phyloP scores from a whole-genome alignment of 352 stramenopile genomes.

The Globisporangium splendens region DNA sequence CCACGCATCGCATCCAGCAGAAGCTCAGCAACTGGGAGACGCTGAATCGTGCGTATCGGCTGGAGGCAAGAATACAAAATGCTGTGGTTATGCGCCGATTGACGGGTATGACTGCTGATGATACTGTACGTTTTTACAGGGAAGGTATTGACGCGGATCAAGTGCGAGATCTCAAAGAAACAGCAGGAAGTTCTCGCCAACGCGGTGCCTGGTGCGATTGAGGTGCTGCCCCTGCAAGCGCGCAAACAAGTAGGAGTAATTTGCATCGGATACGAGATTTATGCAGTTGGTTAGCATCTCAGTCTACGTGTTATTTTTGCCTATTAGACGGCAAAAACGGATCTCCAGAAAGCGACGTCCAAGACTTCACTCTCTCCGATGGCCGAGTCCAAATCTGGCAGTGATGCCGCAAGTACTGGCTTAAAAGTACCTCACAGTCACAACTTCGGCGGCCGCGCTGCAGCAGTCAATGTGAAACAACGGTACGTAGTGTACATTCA shows the following conservation, averaged over 20 bases:
- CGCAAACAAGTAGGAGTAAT: slow-evolving; percentile 28
- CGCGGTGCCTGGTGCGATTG: slow-evolving; percentile 34
- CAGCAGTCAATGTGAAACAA: no score
- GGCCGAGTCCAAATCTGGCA: neutral
- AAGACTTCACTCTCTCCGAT: slow-evolving; percentile 5
- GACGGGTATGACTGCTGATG: neutral
- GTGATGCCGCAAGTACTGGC: no score
- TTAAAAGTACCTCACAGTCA: no score
- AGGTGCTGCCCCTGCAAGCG: slow-evolving; percentile 36
- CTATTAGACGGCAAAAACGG: slow-evolving; percentile 13
- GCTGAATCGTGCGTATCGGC: slow-evolving; percentile 33
- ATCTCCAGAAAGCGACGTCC: slow-evolving; percentile 16
- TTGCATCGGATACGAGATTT: neutral
- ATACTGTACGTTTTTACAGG: slow-evolving; percentile 13
- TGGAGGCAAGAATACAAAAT: neutral
- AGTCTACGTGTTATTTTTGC: neutral
- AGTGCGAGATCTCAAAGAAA: slow-evolving; percentile 38
- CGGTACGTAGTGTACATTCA: no score
- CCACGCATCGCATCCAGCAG: slow-evolving; percentile 36
- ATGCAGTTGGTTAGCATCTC: neutral
- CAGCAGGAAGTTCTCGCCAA: slow-evolving; percentile 44
- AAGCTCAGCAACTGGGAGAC: slow-evolving; percentile 58
- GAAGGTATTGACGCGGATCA: slow-evolving; percentile 42
- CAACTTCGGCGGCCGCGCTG: no score
- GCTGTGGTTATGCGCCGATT: neutral